These are phyloP conservation scores for Pseudohalonectria lignicola DNA, from an alignment of 2,329 filamentous ascomycete genomes.

Conservation along the genomic window DNA sequence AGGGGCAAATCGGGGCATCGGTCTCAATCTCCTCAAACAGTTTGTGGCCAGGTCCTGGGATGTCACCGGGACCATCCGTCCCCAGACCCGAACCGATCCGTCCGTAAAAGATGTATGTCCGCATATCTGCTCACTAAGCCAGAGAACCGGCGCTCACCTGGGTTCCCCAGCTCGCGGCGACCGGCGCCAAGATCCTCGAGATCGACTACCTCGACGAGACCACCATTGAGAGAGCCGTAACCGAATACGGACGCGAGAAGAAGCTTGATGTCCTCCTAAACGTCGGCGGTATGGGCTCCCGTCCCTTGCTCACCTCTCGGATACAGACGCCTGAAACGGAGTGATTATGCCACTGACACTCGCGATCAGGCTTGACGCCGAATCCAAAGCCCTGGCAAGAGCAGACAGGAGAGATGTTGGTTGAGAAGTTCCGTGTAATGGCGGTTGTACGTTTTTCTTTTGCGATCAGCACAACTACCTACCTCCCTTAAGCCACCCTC, in stretches of 20 bases:
- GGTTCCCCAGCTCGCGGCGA: background rate
- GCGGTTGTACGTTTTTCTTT: background rate
- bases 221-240: background rate
- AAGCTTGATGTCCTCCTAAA: background rate
- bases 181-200: background rate
- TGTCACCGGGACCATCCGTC: background rate
- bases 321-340: too few species aligned
- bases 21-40: background rate
- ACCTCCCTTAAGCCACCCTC: too few species aligned
- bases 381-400: background rate
- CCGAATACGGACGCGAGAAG: background rate
- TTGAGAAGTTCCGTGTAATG: background rate
- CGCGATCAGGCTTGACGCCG: background rate
- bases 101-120: background rate
- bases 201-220: background rate
- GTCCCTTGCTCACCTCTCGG: background rate
- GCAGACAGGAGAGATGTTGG: background rate
- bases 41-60: background rate
- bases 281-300: background rate
- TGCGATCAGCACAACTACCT: background rate
- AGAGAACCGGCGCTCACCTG: too few species aligned
- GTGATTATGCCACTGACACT: background rate
- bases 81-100: background rate
- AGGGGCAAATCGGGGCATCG: background rate
- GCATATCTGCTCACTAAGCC: too few species aligned